Percentiles rank a stretch among this genome's conserved stretches.
phyloP scores from a whole-genome alignment of 805 yeast species.

The Lipomyces starkeyi region DNA sequence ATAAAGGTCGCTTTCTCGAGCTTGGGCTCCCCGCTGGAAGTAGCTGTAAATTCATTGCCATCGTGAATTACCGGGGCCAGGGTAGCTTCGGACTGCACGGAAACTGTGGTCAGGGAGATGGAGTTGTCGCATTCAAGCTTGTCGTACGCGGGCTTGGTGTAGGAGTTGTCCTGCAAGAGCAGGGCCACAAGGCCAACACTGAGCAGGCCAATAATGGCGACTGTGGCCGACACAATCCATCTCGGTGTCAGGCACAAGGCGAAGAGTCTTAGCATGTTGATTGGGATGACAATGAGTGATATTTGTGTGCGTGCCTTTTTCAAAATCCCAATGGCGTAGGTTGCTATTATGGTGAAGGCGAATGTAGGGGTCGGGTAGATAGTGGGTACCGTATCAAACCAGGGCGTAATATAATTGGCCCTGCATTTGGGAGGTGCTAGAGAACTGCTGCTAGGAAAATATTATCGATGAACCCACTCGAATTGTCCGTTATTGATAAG shows the following conservation, averaged over 20 bases:
- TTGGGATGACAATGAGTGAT: neutral
- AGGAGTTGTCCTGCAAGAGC: neutral
- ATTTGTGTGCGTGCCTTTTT: too few relatives aligned
- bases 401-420: too few relatives aligned
- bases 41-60: neutral
- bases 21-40: neutral
- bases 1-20: constrained; percentile 64
- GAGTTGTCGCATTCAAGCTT: too few relatives aligned
- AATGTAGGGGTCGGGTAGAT: too few relatives aligned
- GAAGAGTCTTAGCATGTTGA: neutral
- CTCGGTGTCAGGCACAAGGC: neutral
- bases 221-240: neutral
- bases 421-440: too few relatives aligned
- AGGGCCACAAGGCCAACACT: neutral
- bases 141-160: neutral
- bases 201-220: neutral
- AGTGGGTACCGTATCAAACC: too few relatives aligned
- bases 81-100: neutral
- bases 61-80: neutral
- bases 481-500: too few relatives aligned
- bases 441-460: too few relatives aligned
- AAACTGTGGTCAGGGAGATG: neutral
- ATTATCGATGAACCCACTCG: too few relatives aligned
- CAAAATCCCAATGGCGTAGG: too few relatives aligned
- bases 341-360: too few relatives aligned